Evolutionary conservation across 768 basidiomycete species (phyloP).

Genomic region (Hygrophorus pudorinus): DNA sequence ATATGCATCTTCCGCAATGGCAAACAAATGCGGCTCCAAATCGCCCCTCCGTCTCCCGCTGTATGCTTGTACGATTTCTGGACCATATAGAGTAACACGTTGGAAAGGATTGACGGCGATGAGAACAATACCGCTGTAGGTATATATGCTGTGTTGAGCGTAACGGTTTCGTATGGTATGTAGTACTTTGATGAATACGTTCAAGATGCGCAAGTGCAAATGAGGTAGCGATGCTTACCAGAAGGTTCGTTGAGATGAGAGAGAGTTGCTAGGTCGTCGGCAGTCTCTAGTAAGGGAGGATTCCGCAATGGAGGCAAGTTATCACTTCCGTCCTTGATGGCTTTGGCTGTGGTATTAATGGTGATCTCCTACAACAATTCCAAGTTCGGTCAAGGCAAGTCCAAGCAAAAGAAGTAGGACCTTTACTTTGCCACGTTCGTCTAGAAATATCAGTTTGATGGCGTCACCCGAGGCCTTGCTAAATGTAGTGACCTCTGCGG

Average conservation of each 20-base stretch:
- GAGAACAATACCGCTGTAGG: conserved; percentile 97
- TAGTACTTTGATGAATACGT: conserved; percentile 46
- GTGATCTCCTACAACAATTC: conserved; percentile 53
- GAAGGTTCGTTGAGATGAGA: conserved; percentile 98
- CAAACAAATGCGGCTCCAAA: conserved; percentile 95
- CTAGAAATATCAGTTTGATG: conserved; percentile 77
- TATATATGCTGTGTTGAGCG: conserved; percentile 95
- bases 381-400: conserved; percentile 5
- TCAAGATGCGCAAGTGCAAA: conserved; percentile 1
- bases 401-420: conserved; percentile 8
- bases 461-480: conserved; percentile 57
- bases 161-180: conserved; percentile 97
- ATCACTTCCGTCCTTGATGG: conserved; percentile 71
- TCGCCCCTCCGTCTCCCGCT: conserved; percentile 87
- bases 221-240: conserved; percentile 38
- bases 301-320: conserved; percentile 90
- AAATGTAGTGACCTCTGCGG: conserved; percentile 68
- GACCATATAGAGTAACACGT: conserved; percentile 92
- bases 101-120: conserved; percentile 99
- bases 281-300: conserved; percentile 91
- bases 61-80: conserved; percentile 96
- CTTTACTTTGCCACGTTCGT: conserved; percentile 85
- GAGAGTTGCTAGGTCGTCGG: conserved; percentile 95
- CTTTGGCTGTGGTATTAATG: conserved; percentile 69
- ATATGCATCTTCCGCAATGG: conserved; percentile 98